These are phyloP conservation scores for Penicillium palitans DNA, from an alignment of 2,329 filamentous ascomycete genomes.

Conservation along the genomic window DNA sequence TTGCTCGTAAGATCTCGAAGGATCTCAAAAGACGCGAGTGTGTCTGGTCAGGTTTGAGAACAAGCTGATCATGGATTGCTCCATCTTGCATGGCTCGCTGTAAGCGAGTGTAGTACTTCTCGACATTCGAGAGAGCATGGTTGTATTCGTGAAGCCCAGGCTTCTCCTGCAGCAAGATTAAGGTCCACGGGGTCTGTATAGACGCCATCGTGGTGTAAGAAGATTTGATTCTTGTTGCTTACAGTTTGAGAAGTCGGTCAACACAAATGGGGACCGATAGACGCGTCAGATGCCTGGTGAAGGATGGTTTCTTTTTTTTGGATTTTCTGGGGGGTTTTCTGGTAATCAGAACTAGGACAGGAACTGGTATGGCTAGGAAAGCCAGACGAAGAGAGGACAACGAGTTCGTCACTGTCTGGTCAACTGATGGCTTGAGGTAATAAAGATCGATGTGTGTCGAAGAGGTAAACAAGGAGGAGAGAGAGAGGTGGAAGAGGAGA, in stretches of 20 bases:
- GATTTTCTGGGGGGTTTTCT: neutral
- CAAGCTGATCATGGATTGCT: constrained; percentile 7
- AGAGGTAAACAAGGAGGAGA: neutral
- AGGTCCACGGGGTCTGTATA: constrained; percentile 2
- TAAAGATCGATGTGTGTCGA: neutral
- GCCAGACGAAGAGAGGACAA: neutral
- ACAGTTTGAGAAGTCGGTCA: neutral
- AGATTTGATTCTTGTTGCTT: neutral
- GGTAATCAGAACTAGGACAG: neutral
- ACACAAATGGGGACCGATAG: neutral
- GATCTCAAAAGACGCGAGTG: constrained; percentile 13
- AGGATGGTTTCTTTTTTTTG: no score
- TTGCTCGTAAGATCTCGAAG: constrained; percentile 8
- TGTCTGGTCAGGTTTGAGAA: constrained; percentile 8
- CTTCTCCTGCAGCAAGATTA: constrained; percentile 6
- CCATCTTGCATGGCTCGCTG: constrained; percentile 7
- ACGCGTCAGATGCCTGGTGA: neutral
- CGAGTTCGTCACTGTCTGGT: neutral
- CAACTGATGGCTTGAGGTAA: neutral
- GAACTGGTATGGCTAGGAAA: neutral
- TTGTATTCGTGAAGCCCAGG: constrained; percentile 13
- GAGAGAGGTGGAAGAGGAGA: neutral
- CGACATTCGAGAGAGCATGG: constrained; percentile 7
- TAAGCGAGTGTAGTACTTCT: constrained; percentile 11
- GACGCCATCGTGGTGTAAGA: constrained; percentile 3